A percentile compares a stretch with the other conserved stretches of the same genome.
Conservation (phyloP, 345 rosid genomes). For the Zanthoxylum bungeanum region DNA sequence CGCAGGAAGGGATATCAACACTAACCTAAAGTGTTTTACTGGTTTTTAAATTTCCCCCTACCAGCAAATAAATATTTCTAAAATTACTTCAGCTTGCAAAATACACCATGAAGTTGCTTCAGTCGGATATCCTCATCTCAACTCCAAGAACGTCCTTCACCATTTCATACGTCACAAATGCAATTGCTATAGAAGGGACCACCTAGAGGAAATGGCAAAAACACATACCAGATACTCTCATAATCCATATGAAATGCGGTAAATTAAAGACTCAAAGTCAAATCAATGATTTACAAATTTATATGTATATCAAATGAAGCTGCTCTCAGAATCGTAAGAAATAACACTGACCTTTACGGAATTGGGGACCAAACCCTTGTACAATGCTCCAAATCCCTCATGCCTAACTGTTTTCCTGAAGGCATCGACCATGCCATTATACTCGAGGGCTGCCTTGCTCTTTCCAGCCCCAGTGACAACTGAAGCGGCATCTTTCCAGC, state of each 20-base stretch:
- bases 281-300: not conserved
- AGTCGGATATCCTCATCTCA: conserved; percentile 73
- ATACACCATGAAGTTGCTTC: conserved; percentile 18
- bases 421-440: conserved; percentile 78
- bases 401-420: conserved; percentile 72
- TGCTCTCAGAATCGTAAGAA: not conserved
- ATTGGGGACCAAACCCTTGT: conserved; percentile 90
- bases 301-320: conserved; percentile 3
- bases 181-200: conserved; percentile 75
- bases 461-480: conserved; percentile 71
- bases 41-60: conserved; percentile 11
- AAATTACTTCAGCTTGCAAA: not conserved
- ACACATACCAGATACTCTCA: not conserved
- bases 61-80: conserved; percentile 10
- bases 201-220: conserved; percentile 35
- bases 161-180: conserved; percentile 67
- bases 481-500: conserved; percentile 88
- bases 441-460: conserved; percentile 48
- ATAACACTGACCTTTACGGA: conserved; percentile 68
- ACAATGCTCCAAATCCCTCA: conserved; percentile 75
- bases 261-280: too few species aligned
- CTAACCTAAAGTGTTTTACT: not conserved
- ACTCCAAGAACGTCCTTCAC: conserved; percentile 71
- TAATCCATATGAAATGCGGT: not conserved
- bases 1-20: conserved; percentile 3